Conservation (phyloP, 805 yeast genomes). For the Ascoidea asiatica region DNA sequence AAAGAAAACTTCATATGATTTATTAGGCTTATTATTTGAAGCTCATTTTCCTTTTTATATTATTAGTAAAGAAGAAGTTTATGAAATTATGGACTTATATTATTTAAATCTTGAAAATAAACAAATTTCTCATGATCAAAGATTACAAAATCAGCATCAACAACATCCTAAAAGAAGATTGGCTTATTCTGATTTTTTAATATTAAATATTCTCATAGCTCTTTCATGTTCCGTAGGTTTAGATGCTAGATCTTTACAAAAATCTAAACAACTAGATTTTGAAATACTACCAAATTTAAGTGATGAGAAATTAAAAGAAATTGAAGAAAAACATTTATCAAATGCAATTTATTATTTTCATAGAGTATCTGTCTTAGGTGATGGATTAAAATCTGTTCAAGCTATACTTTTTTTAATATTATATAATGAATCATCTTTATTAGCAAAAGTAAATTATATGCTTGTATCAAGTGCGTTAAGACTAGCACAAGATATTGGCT, state of each 20-base stretch:
- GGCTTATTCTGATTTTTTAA: conserved; percentile 20
- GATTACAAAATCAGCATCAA: conserved; percentile 6
- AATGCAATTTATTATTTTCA: conserved; percentile 41
- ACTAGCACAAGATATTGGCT: conserved; percentile 43
- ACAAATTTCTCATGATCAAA: background rate
- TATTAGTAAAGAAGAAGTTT: conserved; percentile 10
- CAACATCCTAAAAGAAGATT: conserved; percentile 7
- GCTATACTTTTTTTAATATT: conserved; percentile 34
- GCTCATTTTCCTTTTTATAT: conserved; percentile 6
- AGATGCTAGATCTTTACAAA: background rate
- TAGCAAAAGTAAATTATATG: conserved; percentile 28
- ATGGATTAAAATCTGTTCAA: conserved; percentile 27
- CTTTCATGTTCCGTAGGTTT: conserved; percentile 10
- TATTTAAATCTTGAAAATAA: conserved; percentile 3
- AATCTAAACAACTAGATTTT: too few species aligned
- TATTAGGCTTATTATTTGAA: conserved; percentile 11
- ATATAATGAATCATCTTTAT: conserved; percentile 20
- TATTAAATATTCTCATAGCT: conserved; percentile 18
- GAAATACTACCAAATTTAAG: background rate
- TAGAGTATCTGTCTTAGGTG: conserved; percentile 28
- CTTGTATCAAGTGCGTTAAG: conserved; percentile 33
- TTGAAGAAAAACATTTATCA: conserved; percentile 14
- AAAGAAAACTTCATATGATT: conserved; percentile 10
- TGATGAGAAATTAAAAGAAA: background rate
- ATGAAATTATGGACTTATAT: conserved; percentile 11